phyloP scores from a whole-genome alignment of 164 flowering plant species.

The Dillenia turbinata region DNA sequence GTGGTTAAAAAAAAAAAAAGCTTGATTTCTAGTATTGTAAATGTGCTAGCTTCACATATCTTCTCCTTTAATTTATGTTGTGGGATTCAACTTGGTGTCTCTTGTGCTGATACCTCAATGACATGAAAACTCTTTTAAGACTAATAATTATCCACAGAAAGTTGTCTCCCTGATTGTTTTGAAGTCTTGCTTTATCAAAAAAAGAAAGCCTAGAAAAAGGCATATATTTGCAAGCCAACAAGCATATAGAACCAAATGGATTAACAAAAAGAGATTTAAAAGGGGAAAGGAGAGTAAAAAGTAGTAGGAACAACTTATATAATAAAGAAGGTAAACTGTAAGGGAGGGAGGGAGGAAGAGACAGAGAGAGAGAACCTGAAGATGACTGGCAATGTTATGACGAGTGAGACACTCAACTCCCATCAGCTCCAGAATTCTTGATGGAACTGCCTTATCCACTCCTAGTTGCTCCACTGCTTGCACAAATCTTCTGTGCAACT shows the following conservation, averaged over 20 bases:
- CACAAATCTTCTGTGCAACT: constrained; percentile 84
- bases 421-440: constrained; percentile 93
- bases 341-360: not conserved
- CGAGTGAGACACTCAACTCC: constrained; percentile 96
- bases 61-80: too few species aligned
- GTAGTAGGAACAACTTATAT: not conserved
- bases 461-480: constrained; percentile 99
- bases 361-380: constrained; percentile 51
- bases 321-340: not conserved
- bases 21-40: too few species aligned
- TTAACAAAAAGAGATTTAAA: not conserved
- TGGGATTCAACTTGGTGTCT: too few species aligned
- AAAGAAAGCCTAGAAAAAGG: too few species aligned
- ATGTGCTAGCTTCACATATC: too few species aligned
- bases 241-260: not conserved
- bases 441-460: constrained; percentile 97
- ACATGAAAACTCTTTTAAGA: too few species aligned
- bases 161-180: too few species aligned
- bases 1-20: too few species aligned
- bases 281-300: not conserved
- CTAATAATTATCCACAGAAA: too few species aligned
- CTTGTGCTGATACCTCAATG: too few species aligned
- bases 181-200: too few species aligned
- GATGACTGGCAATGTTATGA: constrained; percentile 98
- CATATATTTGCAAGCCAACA: too few species aligned